These are phyloP conservation scores for Beauveria asiatica DNA, from an alignment of 2,329 filamentous ascomycete genomes.

Conservation along the genomic window DNA sequence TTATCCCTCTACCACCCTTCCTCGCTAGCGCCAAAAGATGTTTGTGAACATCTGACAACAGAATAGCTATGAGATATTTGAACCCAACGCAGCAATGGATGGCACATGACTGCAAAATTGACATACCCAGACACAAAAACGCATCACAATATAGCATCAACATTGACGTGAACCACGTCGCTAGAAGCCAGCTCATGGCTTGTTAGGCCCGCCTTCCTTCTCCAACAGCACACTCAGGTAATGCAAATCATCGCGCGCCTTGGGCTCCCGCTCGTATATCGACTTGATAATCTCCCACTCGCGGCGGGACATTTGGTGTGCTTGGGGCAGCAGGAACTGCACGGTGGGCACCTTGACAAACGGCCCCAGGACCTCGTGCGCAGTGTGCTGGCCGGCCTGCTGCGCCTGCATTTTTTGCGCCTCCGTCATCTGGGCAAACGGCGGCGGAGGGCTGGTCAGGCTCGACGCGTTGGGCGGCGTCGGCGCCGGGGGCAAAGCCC, in stretches of 20 bases:
- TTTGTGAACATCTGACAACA: no score
- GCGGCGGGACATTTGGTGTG: slow-evolving; percentile 56
- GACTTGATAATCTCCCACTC: slow-evolving; percentile 68
- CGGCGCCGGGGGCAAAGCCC: slow-evolving; percentile 13
- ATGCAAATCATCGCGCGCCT: slow-evolving; percentile 53
- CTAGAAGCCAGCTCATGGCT: not conserved
- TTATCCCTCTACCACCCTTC: no score
- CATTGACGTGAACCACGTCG: no score
- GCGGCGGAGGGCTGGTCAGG: slow-evolving; percentile 15
- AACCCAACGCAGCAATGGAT: no score
- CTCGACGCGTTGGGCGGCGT: slow-evolving; percentile 12
- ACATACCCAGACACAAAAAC: not conserved
- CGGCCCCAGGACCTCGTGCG: slow-evolving; percentile 54
- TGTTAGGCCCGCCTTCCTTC: slow-evolving; percentile 28
- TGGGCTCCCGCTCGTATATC: slow-evolving; percentile 58
- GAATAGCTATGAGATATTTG: no score
- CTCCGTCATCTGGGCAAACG: slow-evolving; percentile 18
- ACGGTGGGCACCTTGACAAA: slow-evolving; percentile 57
- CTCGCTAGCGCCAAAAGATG: no score
- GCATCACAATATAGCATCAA: not conserved
- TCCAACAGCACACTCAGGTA: slow-evolving; percentile 49
- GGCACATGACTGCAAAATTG: not conserved
- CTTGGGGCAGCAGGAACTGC: slow-evolving; percentile 60
- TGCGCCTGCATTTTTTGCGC: slow-evolving; percentile 34
- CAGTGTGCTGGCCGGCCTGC: slow-evolving; percentile 45